Percentiles rank a stretch among this genome's conserved stretches.
Evolutionary conservation across 2,329 filamentous ascomycete genomes (phyloP).

Genomic region (Lachnum nothofagi): DNA sequence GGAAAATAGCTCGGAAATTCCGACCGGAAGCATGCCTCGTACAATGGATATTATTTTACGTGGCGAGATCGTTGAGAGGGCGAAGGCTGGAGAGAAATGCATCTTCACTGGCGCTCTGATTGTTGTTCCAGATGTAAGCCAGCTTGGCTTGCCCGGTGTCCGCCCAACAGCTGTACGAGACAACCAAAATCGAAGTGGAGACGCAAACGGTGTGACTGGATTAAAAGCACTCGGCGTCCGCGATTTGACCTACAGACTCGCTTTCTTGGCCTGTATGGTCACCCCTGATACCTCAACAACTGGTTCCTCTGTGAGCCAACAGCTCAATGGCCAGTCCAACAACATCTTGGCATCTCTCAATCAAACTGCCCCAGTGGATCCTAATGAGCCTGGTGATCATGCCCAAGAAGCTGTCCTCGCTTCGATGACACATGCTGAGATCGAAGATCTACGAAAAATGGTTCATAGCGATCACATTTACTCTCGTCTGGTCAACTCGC

Average conservation of each 20-base stretch:
- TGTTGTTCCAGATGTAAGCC: slow-evolving; percentile 93
- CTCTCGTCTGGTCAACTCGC: slow-evolving; percentile 81
- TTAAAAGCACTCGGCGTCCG: slow-evolving; percentile 90
- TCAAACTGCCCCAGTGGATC: slow-evolving; percentile 62
- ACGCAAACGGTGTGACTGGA: slow-evolving; percentile 77
- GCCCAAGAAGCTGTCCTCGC: slow-evolving; percentile 83
- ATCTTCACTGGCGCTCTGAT: slow-evolving; percentile 96
- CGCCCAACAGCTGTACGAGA: slow-evolving; percentile 80
- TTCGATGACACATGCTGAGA: slow-evolving; percentile 79
- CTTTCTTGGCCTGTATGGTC: slow-evolving; percentile 97
- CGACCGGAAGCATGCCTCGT: slow-evolving; percentile 95
- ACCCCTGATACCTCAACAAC: slow-evolving; percentile 79
- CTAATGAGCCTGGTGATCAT: slow-evolving; percentile 68
- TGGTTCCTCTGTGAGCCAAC: slow-evolving; percentile 66
- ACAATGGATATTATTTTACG: slow-evolving; percentile 96
- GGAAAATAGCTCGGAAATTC: slow-evolving; percentile 97
- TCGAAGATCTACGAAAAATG: slow-evolving; percentile 86
- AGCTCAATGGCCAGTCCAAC: slow-evolving; percentile 65
- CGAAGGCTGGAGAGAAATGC: slow-evolving; percentile 96
- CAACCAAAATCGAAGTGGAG: slow-evolving; percentile 69
- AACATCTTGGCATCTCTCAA: slow-evolving; percentile 85
- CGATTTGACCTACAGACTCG: slow-evolving; percentile 89
- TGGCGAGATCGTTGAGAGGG: slow-evolving; percentile 94
- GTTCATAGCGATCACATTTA: slow-evolving; percentile 96
- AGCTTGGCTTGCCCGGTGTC: slow-evolving; percentile 82